phyloP scores from a whole-genome alignment of 1,139 yeast species.

The Zhuliangozyma blackwelliae region DNA sequence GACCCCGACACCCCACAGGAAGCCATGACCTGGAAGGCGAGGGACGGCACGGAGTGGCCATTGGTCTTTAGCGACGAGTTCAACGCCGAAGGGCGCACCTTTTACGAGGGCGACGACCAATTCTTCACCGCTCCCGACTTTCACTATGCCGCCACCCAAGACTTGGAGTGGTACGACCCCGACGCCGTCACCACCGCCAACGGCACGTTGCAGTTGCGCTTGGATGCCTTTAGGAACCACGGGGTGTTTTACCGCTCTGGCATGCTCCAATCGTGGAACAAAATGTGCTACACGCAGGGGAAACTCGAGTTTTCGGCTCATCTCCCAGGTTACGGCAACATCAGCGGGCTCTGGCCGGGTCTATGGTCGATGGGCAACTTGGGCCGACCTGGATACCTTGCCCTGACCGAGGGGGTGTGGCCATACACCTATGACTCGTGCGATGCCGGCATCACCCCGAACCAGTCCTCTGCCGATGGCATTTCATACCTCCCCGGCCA shows the following conservation, averaged over 20 bases:
- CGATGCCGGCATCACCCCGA: conserved; percentile 86
- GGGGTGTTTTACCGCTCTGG: conserved; percentile 74
- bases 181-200: conserved; percentile 69
- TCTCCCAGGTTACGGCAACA: conserved; percentile 68
- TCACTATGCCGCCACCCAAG: conserved; percentile 75
- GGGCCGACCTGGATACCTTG: conserved; percentile 79
- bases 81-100: conserved; percentile 76
- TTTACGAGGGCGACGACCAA: conserved; percentile 80
- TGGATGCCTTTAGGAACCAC: conserved; percentile 75
- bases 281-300: conserved; percentile 78
- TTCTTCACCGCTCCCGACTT: conserved; percentile 75
- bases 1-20: conserved; percentile 76
- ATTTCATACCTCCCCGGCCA: conserved; percentile 78
- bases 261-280: conserved; percentile 84
- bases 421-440: conserved; percentile 81
- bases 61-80: conserved; percentile 83
- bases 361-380: conserved; percentile 85
- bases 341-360: conserved; percentile 90
- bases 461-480: conserved; percentile 81
- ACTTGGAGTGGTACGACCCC: conserved; percentile 86
- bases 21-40: conserved; percentile 43
- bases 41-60: conserved; percentile 60
- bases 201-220: conserved; percentile 58
- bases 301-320: conserved; percentile 63
- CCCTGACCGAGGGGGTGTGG: conserved; percentile 84